These are phyloP conservation scores for Verticillium dahliae DNA, from an alignment of 2,329 filamentous ascomycete genomes.

Conservation along the genomic window DNA sequence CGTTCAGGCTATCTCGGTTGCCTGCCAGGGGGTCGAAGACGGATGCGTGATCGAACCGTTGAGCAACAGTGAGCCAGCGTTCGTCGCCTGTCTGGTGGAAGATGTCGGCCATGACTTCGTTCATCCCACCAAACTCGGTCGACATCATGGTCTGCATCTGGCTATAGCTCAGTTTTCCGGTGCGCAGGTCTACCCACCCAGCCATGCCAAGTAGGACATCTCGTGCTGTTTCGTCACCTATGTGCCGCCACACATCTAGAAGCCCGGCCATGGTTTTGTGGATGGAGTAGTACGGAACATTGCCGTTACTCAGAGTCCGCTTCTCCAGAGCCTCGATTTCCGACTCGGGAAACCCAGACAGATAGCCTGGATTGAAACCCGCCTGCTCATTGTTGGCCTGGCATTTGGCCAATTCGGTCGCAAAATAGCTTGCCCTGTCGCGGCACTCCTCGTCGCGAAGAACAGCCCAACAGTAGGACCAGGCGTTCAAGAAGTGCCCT, in stretches of 20 bases:
- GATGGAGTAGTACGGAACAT: slow-evolving; percentile 48
- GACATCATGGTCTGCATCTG: slow-evolving; percentile 41
- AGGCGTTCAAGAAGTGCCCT: slow-evolving; percentile 43
- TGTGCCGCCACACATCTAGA: slow-evolving; percentile 39
- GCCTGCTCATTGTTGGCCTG: slow-evolving; percentile 40
- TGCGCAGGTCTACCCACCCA: slow-evolving; percentile 41
- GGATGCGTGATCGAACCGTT: slow-evolving; percentile 42
- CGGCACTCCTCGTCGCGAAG: slow-evolving; percentile 34
- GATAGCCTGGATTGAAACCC: slow-evolving; percentile 37
- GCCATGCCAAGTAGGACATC: slow-evolving; percentile 36
- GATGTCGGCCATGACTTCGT: slow-evolving; percentile 41
- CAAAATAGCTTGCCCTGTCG: slow-evolving; percentile 37
- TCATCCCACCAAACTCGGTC: slow-evolving; percentile 48
- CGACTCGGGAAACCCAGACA: slow-evolving; percentile 45
- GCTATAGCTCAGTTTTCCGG: slow-evolving; percentile 28
- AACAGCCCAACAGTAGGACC: slow-evolving; percentile 40
- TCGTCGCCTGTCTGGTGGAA: slow-evolving; percentile 37
- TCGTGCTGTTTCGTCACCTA: slow-evolving; percentile 33
- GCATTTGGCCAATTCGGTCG: slow-evolving; percentile 40
- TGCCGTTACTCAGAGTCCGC: slow-evolving; percentile 36
- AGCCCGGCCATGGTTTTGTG: slow-evolving; percentile 47
- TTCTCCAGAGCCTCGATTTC: slow-evolving; percentile 37
- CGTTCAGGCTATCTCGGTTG: slow-evolving; percentile 36
- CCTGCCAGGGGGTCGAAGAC: slow-evolving; percentile 39
- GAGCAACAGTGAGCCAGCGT: slow-evolving; percentile 37